These are phyloP conservation scores for Toxoplasma gondii DNA, from an alignment of 169 alveolate genomes.

Conservation along the genomic window DNA sequence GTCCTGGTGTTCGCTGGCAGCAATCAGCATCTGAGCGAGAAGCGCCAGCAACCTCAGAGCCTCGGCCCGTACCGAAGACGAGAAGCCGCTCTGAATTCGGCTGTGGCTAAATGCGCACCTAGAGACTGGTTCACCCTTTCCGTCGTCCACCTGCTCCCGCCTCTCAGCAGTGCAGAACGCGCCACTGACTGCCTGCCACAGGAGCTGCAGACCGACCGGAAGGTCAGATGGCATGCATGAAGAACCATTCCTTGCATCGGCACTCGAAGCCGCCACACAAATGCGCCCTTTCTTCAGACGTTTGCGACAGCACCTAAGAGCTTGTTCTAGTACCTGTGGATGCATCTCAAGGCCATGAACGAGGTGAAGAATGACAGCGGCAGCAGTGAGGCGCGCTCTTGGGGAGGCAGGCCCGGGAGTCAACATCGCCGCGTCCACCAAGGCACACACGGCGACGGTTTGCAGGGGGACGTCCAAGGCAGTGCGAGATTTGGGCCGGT, in stretches of 20 bases:
- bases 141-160: no score
- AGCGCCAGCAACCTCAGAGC: neutral
- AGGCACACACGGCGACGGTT: neutral
- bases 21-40: neutral
- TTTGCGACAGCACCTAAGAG: neutral
- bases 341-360: neutral
- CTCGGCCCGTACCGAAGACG: neutral
- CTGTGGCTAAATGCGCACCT: neutral
- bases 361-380: neutral
- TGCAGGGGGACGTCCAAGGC: neutral
- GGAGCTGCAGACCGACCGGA: neutral
- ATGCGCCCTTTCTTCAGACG: neutral
- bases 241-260: neutral
- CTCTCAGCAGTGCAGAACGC: no score
- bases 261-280: neutral
- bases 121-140: no score
- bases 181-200: neutral
- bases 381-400: neutral
- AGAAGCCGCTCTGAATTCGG: neutral
- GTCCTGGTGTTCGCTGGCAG: neutral
- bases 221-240: neutral
- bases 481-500: neutral
- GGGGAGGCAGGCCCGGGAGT: neutral
- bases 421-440: constrained; percentile 1
- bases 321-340: neutral